Evolutionary conservation across 352 stramenopile species (phyloP).

Genomic region (Nothophytophthora sp.): DNA sequence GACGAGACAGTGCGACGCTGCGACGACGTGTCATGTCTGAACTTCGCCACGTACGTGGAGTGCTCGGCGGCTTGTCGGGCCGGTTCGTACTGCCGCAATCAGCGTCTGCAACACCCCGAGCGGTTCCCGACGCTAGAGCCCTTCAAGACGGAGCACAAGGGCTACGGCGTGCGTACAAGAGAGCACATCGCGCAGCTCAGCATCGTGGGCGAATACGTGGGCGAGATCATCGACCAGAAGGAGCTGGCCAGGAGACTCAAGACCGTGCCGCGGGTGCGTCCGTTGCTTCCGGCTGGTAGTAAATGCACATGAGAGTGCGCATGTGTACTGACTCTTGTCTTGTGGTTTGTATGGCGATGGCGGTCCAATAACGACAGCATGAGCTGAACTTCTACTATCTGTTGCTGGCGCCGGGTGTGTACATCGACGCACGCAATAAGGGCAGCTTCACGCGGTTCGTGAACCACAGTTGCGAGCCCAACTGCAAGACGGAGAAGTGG

Average conservation of each 20-base stretch:
- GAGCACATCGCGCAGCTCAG: slow-evolving; percentile 59
- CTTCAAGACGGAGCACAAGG: slow-evolving; percentile 84
- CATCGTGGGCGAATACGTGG: slow-evolving; percentile 92
- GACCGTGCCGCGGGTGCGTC: slow-evolving; percentile 48
- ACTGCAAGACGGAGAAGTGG: slow-evolving; percentile 97
- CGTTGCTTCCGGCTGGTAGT: too few species aligned
- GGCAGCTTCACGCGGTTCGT: slow-evolving; percentile 96
- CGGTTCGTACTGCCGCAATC: slow-evolving; percentile 60
- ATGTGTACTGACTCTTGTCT: background rate
- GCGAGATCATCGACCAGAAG: slow-evolving; percentile 91
- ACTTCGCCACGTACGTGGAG: slow-evolving; percentile 88
- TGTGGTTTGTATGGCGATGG: background rate
- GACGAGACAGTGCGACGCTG: slow-evolving; percentile 38
- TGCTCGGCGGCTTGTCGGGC: slow-evolving; percentile 55
- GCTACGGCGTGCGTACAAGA: slow-evolving; percentile 78
- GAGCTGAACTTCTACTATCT: slow-evolving; percentile 91
- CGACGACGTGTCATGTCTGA: slow-evolving; percentile 87
- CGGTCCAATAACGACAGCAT: slow-evolving; percentile 42
- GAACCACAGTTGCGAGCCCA: slow-evolving; percentile 96
- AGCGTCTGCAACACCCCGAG: slow-evolving; percentile 75
- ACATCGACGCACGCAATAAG: slow-evolving; percentile 89
- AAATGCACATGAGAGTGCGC: too few species aligned
- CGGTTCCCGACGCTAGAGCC: slow-evolving; percentile 64
- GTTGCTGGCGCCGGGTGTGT: slow-evolving; percentile 76
- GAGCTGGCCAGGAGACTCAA: slow-evolving; percentile 66